These are phyloP conservation scores for Penicillium psychrofluorescens DNA, from an alignment of 495 filamentous ascomycete genomes.

Conservation along the genomic window DNA sequence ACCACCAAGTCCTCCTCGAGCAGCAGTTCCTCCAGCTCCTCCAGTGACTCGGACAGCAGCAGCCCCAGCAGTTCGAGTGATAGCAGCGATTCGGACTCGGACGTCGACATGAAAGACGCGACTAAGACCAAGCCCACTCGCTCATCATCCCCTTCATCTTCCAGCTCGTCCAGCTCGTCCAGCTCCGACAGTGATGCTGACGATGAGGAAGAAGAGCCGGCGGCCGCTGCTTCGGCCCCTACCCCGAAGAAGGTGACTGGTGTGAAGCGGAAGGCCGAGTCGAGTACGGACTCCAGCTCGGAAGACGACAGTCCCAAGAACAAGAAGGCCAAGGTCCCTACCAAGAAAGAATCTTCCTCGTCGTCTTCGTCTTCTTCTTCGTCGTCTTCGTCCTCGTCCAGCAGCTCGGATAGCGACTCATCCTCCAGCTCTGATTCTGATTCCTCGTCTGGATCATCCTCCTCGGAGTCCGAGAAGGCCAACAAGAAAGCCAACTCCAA, in stretches of 20 bases:
- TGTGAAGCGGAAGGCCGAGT: conserved; percentile 60
- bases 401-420: conserved; percentile 5
- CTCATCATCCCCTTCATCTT: conserved; percentile 34
- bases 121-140: conserved; percentile 20
- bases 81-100: conserved; percentile 27
- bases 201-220: conserved; percentile 46
- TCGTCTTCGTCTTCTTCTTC: conserved; percentile 21
- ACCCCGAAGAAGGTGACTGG: conserved; percentile 29
- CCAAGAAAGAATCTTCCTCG: conserved; percentile 10
- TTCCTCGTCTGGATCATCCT: conserved; percentile 16
- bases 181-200: conserved; percentile 57
- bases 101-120: conserved; percentile 55
- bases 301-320: conserved; percentile 31
- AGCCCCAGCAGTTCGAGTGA: conserved; percentile 33
- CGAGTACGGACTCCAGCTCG: conserved; percentile 37
- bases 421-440: conserved; percentile 27
- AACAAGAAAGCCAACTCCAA: conserved; percentile 25
- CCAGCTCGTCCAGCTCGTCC: conserved; percentile 30
- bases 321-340: conserved; percentile 31
- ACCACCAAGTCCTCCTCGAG: conserved; percentile 6
- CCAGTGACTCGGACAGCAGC: conserved; percentile 5
- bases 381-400: conserved; percentile 13
- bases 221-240: conserved; percentile 20
- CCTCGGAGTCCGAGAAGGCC: conserved; percentile 28
- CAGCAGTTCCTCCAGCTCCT: conserved; percentile 7